Base-by-base conservation (phyloP, 331 rosid genomes). In the Prunus yedoensis region DNA sequence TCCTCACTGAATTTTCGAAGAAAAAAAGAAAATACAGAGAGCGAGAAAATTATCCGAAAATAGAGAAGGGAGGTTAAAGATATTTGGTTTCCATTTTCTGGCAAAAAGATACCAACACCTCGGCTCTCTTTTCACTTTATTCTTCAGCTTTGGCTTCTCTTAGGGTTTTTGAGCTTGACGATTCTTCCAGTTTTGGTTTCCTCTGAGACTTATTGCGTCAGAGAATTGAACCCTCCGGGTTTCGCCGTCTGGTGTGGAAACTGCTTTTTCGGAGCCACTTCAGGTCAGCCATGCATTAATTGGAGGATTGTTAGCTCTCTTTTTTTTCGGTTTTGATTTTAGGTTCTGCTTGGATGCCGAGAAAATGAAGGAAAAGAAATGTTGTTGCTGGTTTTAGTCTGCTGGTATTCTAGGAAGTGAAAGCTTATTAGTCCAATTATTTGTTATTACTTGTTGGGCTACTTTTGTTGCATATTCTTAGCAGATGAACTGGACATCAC, bases 161-260 rank as follows among this genome's bases (percentile, higher is more conserved):
- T 82, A 62, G 82, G 86, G 86, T 60, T 78, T 53, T 69, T 78
- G 50, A 25, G 60, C 76, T 47, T 47, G 71, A n/a, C n/a, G 14
- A 50, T 17, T 46, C 14, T 63, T 49, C 28, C 25, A 5, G 16
- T 23, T 65, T 75, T 56, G 15, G 21, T 10, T 14, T 8, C 18
- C 6, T 18, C 51, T 27, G 66, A 14, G 27, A 5, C 17, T 72
- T 21, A 20, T 2, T 32, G 66, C 23, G 28, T 20, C 32, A 4
- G 10, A 21, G 61, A 28, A 14, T 69, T 69, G 76, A 73, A 57
- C 60, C 53, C 46, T 49, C 47, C 1, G 57, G 11, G 8, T 62
- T 23, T 68, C 1, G 64, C 16, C 43, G 66, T 28, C 35, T 8
- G 30, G 51, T 20, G 27, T 69, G 70, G 52, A 3, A 66, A 23